phyloP scores from a whole-genome alignment of 441 rosid species.

The Flueggea neowawraea region DNA sequence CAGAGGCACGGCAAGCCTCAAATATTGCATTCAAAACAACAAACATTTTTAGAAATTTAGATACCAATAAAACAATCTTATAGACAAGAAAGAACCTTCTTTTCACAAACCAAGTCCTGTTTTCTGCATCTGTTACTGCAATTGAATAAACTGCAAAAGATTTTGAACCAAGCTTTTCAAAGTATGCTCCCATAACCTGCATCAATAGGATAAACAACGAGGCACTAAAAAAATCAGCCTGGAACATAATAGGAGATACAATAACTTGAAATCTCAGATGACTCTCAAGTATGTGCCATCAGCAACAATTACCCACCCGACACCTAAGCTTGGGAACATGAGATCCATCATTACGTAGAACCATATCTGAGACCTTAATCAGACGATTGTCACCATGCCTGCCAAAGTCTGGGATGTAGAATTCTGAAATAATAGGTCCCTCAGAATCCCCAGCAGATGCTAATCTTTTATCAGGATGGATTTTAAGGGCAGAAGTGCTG shows the following conservation, averaged over 20 bases:
- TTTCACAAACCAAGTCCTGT: slow-evolving; percentile 87
- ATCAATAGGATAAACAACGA: slow-evolving; percentile 17
- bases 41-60: background rate
- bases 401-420: slow-evolving; percentile 56
- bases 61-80: slow-evolving; percentile 1
- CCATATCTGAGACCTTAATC: slow-evolving; percentile 31
- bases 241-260: background rate
- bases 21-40: too few species aligned
- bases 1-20: too few species aligned
- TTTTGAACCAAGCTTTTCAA: slow-evolving; percentile 91
- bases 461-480: slow-evolving; percentile 43
- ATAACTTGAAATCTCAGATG: too few species aligned
- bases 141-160: slow-evolving; percentile 98
- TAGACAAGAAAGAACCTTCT: slow-evolving; percentile 71
- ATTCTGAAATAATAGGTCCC: slow-evolving; percentile 66
- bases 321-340: slow-evolving; percentile 63
- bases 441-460: slow-evolving; percentile 49
- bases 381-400: slow-evolving; percentile 33
- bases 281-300: too few species aligned
- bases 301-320: slow-evolving; percentile 56
- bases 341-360: slow-evolving; percentile 41
- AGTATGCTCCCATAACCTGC: slow-evolving; percentile 95
- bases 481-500: slow-evolving; percentile 71
- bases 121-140: slow-evolving; percentile 84
- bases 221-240: background rate